Evolutionary conservation across 1,139 yeast species (phyloP).

Genomic region (Waltiozyma sp.): DNA sequence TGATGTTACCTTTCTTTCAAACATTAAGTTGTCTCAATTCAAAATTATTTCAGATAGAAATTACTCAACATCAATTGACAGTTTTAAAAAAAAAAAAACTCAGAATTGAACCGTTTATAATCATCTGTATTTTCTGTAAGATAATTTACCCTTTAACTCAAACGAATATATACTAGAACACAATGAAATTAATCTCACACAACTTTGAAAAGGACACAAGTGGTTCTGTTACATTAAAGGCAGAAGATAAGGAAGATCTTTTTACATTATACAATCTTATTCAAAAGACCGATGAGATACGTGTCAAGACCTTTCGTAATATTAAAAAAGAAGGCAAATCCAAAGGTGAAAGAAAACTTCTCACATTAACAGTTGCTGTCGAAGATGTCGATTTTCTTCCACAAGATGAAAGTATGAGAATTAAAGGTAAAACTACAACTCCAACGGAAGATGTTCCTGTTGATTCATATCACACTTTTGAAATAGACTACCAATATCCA

Average conservation of each 20-base stretch:
- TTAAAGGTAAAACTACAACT: slow-evolving; percentile 68
- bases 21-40: too few species aligned
- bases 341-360: slow-evolving; percentile 44
- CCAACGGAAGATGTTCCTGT: slow-evolving; percentile 73
- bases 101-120: too few species aligned
- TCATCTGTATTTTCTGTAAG: too few species aligned
- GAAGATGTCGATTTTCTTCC: slow-evolving; percentile 73
- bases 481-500: slow-evolving; percentile 58
- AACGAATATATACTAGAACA: too few species aligned
- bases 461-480: slow-evolving; percentile 84
- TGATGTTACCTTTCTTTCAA: too few species aligned
- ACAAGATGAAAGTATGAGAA: slow-evolving; percentile 62
- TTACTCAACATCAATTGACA: too few species aligned
- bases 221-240: slow-evolving; percentile 55
- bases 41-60: too few species aligned
- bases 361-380: slow-evolving; percentile 47
- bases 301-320: slow-evolving; percentile 57
- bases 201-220: slow-evolving; percentile 49
- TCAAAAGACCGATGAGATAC: slow-evolving; percentile 64
- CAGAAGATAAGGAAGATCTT: slow-evolving; percentile 79
- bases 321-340: slow-evolving; percentile 35
- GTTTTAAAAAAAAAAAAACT: too few species aligned
- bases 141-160: too few species aligned
- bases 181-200: slow-evolving; percentile 46
- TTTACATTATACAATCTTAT: slow-evolving; percentile 82